Evolutionary conservation across 2,329 filamentous ascomycete species (phyloP), one percentile per base, ranked within the genome.

Genomic region (Escovopsis weberi): DNA sequence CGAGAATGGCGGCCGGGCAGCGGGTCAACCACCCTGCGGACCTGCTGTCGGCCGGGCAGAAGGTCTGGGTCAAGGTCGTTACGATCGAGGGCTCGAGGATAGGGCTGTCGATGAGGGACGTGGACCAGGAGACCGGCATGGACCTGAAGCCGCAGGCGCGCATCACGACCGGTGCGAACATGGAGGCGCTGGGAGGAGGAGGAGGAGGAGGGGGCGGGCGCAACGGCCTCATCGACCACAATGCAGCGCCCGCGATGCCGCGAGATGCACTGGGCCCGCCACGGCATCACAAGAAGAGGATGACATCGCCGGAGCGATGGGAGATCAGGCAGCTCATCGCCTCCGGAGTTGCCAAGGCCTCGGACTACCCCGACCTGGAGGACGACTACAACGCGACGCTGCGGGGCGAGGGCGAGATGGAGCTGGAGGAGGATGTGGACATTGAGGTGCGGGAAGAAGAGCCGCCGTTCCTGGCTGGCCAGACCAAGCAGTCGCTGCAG

Each of bases 401-500:
- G 26, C 82, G 81, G 26, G 89, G 87, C 12, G 85, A 94, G 50
- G 85, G 81, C 12, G 81, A 85, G 42, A 80, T 96, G 60, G 87
- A 95, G 57, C 73, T 96, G 49, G 91, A 98, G 58, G 85, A 95
- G 60, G 91, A 98, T 56, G 78, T 98, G 4, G 91, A 98, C 54
- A 98, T 98, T 48, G 91, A 98, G 61, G 85, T 98, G 28, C 77
- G 82, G 51, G 91, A 98, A 48, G 91, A 98, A 53, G 91, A 98
- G 55, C 93, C 91, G 1, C 91, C 91, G 0, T 98, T 98, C 68
- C 63, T 98, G 48, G 84, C 85, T 12, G 91, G 91, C 4, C 93
- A 98, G 60, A 98, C 91, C 1, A 95, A 95, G 57, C 88, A 94
- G 57, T 94, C 87, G 9, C 70, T 98, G 8, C 91, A 98, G 55